Base-by-base conservation (phyloP, 805 yeast species). In the Candida patagonica region DNA sequence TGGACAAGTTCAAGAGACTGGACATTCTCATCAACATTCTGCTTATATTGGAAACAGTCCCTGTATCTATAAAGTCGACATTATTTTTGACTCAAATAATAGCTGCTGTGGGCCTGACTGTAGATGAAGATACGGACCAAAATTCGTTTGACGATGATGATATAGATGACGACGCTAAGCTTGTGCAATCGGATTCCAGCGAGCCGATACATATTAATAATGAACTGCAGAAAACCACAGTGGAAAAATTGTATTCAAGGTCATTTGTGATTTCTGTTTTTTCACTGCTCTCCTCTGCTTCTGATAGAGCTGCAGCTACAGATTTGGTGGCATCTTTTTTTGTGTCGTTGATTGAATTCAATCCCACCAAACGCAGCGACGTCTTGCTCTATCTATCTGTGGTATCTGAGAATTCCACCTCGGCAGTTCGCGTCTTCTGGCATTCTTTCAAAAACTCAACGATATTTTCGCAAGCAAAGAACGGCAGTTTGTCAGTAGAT, bases 381-480 rank as follows among this genome's bases (percentile, higher is more conserved):
- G 19, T 50, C 22, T 30, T 41, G 16, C 42, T 50, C 9, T 45
- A 38, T 31, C 38, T 51, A 5, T 42, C 48, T 10, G 30, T 42
- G 7, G 42, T 44, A 19, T 39, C 46, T 0, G 40, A 32, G 13
- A 27, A 34, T 19, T 26, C 38, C 4, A 17, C 27, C 7, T 30
- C 46, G 4, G 53, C 48, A n/a, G 45, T 44, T 17, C 44, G 34
- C 21, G 38, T 39, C 10, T 43, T 44, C 25, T 45, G 49, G 49
- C 30, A 29, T 33, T 48, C 42, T 13, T 49, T 41, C 30, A 36
- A 29, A 25, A 39, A 22, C 15, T 43, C 48, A 26, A 38, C 6
- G 6, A 24, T 24, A 13, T 43, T 19, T 35, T 33, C 13, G 17
- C 40, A n/a, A 21, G 35, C 26, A 29, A 35, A 20, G 10, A 38